phyloP scores from a whole-genome alignment of 352 stramenopile genomes.

The Phytophthora hibernalis region DNA sequence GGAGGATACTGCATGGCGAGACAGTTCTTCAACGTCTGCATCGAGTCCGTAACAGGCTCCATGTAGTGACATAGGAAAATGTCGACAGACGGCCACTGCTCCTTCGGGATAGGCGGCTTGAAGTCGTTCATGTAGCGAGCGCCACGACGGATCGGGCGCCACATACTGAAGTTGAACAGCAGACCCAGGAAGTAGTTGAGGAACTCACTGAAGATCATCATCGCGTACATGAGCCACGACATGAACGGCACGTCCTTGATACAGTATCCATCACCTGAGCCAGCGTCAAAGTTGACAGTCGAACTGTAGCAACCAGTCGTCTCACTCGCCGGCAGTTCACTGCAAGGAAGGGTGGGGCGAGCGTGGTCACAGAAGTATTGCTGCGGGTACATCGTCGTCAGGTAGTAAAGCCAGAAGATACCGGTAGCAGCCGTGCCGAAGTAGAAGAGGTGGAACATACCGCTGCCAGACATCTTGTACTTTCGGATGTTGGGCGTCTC shows the following conservation, averaged over 20 bases:
- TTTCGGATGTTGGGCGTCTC: conserved; percentile 92
- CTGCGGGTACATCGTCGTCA: conserved; percentile 85
- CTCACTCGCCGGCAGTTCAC: conserved; percentile 56
- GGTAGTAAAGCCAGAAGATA: conserved; percentile 83
- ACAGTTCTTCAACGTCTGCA: conserved; percentile 89
- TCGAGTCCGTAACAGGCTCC: conserved; percentile 86
- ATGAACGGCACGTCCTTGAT: conserved; percentile 69
- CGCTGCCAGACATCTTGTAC: conserved; percentile 90
- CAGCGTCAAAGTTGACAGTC: conserved; percentile 74
- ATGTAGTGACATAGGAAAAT: conserved; percentile 92
- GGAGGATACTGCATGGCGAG: conserved; percentile 89
- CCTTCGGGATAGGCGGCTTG: conserved; percentile 88
- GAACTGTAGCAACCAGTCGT: conserved; percentile 66
- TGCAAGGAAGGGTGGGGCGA: conserved; percentile 76
- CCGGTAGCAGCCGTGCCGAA: conserved; percentile 70
- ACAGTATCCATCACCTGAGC: conserved; percentile 78
- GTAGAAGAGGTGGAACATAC: conserved; percentile 90
- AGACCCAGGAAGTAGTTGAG: conserved; percentile 89
- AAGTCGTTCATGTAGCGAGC: conserved; percentile 91
- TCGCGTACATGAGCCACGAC: conserved; percentile 85
- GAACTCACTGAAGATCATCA: conserved; percentile 90
- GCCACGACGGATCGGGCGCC: conserved; percentile 87
- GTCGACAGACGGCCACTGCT: conserved; percentile 90
- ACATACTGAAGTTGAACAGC: conserved; percentile 93
- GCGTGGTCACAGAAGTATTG: conserved; percentile 81